Evolutionary conservation across 371 early-diverging fungal genomes (phyloP).

Genomic region (Cokeromyces recurvatus): DNA sequence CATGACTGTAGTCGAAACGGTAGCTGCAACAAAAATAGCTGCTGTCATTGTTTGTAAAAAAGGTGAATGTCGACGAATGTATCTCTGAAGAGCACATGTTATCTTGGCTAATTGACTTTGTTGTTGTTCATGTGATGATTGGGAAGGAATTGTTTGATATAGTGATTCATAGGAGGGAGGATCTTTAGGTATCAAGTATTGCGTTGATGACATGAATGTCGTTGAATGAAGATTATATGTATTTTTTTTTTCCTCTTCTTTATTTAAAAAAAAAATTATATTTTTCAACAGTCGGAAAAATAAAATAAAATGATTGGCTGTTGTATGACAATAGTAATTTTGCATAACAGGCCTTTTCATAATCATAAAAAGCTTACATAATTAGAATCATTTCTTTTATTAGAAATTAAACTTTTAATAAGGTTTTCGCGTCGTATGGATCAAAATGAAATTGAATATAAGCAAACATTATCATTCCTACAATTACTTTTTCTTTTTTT

Average conservation of each 20-base stretch:
- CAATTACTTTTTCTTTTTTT: background rate
- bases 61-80: constrained; percentile 22
- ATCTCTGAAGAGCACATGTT: constrained; percentile 16
- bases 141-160: constrained; percentile 25
- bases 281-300: background rate
- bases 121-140: constrained; percentile 10
- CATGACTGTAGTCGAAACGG: constrained; percentile 42
- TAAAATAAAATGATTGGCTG: constrained; percentile 4
- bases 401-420: too few relatives aligned
- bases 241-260: too few relatives aligned
- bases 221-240: too few relatives aligned
- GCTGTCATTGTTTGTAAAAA: constrained; percentile 35
- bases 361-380: too few relatives aligned
- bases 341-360: too few relatives aligned
- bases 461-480: background rate
- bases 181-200: constrained; percentile 31
- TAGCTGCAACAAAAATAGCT: constrained; percentile 38
- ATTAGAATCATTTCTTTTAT: too few relatives aligned
- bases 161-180: constrained; percentile 41
- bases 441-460: background rate
- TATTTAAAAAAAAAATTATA: too few relatives aligned
- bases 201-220: constrained; percentile 12
- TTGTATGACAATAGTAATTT: too few relatives aligned
- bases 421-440: too few relatives aligned
- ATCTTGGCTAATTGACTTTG: constrained; percentile 7